A percentile compares a stretch with the other conserved stretches of the same genome.
These are phyloP conservation scores for Mortierella sp. DNA, from an alignment of 371 early-diverging fungal species.

Conservation along the genomic window DNA sequence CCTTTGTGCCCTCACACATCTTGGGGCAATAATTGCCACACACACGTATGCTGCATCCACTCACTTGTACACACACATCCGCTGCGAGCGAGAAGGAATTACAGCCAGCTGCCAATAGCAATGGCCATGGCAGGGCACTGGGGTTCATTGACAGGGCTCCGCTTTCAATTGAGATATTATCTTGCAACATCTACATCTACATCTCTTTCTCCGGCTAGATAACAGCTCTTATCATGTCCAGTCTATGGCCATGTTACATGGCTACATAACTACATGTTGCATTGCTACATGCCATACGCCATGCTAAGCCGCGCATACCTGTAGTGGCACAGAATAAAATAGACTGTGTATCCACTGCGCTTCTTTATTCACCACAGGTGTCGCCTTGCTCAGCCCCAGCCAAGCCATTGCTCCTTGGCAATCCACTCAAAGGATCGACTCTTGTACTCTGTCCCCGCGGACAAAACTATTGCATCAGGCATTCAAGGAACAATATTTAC, in stretches of 20 bases:
- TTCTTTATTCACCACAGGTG: not conserved
- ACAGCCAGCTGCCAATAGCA: too few species aligned
- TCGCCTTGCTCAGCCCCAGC: not conserved
- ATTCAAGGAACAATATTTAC: not conserved
- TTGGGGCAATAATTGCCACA: too few species aligned
- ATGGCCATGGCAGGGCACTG: too few species aligned
- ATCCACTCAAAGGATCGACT: not conserved
- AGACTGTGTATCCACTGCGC: not conserved
- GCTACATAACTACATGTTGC: not conserved
- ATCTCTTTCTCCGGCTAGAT: not conserved
- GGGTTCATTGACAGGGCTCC: too few species aligned
- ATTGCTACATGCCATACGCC: not conserved
- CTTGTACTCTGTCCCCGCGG: not conserved
- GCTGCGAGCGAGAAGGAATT: too few species aligned
- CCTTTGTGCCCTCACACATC: not conserved
- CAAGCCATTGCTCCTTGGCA: not conserved
- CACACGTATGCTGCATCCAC: not conserved
- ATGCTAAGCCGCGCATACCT: too few species aligned
- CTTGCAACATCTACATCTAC: conserved; percentile 1
- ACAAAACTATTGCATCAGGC: not conserved
- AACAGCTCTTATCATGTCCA: not conserved
- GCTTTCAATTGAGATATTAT: not conserved
- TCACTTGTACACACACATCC: not conserved
- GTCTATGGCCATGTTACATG: not conserved
- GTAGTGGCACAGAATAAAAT: too few species aligned